A percentile compares a stretch with the other conserved stretches of the same genome.
Conservation (phyloP, 306 rosid species). For the Quercus bicolor region DNA sequence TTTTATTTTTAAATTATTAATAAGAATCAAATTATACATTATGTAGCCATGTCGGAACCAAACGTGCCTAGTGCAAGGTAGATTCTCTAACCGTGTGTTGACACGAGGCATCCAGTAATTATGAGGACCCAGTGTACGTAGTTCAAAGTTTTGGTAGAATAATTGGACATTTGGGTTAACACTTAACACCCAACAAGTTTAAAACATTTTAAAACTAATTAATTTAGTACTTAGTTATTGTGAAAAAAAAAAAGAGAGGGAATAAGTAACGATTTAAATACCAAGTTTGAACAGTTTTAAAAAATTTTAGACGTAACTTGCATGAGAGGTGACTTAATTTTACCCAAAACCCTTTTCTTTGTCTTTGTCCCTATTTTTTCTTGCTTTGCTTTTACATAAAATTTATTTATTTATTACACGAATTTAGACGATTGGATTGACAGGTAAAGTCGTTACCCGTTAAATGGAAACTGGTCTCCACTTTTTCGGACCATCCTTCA, state of each 20-base stretch:
- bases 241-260: too few relatives aligned
- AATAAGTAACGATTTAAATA: too few relatives aligned
- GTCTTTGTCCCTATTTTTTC: neutral
- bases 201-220: too few relatives aligned
- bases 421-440: slow-evolving; percentile 33
- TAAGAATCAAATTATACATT: too few relatives aligned
- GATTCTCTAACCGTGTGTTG: slow-evolving; percentile 15
- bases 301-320: too few relatives aligned
- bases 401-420: neutral
- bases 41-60: neutral
- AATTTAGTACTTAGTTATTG: too few relatives aligned
- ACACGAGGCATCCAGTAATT: slow-evolving; percentile 17
- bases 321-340: too few relatives aligned
- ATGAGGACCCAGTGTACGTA: too few relatives aligned
- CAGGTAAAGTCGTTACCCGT: slow-evolving; percentile 67
- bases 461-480: slow-evolving; percentile 31
- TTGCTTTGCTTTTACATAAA: neutral
- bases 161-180: too few relatives aligned
- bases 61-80: neutral
- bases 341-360: too few relatives aligned
- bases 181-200: too few relatives aligned
- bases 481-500: slow-evolving; percentile 35
- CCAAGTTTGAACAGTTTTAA: too few relatives aligned
- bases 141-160: neutral
- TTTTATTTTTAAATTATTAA: neutral